These are phyloP conservation scores for Rubia tinctorum DNA, from an alignment of 305 asterid genomes.

Conservation along the genomic window DNA sequence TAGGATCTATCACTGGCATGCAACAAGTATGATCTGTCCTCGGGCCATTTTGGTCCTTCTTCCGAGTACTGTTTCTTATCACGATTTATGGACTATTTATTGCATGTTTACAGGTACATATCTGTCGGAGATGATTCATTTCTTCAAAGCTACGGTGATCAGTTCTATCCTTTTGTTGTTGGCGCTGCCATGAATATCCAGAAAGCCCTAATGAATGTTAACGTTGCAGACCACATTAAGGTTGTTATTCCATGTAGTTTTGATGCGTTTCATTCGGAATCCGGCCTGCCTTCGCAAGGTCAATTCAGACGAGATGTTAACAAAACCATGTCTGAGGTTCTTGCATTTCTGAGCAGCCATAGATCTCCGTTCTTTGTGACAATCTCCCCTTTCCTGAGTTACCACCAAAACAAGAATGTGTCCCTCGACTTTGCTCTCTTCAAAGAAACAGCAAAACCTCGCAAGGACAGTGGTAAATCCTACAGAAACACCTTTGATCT, in stretches of 20 bases:
- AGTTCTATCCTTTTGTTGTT: constrained; percentile 63
- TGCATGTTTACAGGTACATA: constrained; percentile 43
- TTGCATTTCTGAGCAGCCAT: constrained; percentile 51
- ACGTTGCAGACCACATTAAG: constrained; percentile 54
- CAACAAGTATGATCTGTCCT: not conserved
- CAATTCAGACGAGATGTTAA: constrained; percentile 61
- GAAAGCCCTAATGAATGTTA: constrained; percentile 52
- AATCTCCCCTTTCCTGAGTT: constrained; percentile 57
- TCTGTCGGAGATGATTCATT: constrained; percentile 81
- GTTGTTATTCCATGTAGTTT: constrained; percentile 69
- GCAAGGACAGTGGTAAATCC: constrained; percentile 42
- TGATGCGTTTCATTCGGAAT: constrained; percentile 52
- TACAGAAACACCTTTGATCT: constrained; percentile 65
- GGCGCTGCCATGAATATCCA: constrained; percentile 77
- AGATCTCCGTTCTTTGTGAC: constrained; percentile 63
- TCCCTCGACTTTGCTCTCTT: constrained; percentile 76
- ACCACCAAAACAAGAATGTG: constrained; percentile 52
- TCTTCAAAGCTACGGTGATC: constrained; percentile 56
- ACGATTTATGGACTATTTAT: not conserved
- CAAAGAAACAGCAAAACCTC: constrained; percentile 44
- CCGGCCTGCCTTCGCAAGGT: constrained; percentile 54
- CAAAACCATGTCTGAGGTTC: constrained; percentile 68
- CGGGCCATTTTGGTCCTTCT: not conserved
- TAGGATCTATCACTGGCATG: constrained; percentile 1
- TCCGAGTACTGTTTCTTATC: not conserved